Percentiles rank a stretch among this genome's conserved stretches.
Evolutionary conservation across 345 rosid species (phyloP).

Genomic region (Syzygium aromaticum): DNA sequence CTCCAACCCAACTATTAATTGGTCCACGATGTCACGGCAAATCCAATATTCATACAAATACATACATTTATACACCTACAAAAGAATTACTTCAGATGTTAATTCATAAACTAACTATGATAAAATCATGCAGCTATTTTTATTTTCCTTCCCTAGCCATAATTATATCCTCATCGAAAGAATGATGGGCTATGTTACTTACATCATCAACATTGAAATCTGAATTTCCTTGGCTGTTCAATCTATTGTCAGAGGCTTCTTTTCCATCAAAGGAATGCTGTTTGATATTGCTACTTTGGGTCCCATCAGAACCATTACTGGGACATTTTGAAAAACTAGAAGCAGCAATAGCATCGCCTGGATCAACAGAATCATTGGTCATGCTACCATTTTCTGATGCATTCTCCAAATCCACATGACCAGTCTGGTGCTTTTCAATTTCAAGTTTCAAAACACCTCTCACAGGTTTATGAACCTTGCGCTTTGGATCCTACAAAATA

Average conservation of each 20-base stretch:
- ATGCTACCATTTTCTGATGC: conserved; percentile 80
- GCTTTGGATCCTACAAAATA: conserved; percentile 70
- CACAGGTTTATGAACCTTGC: conserved; percentile 92
- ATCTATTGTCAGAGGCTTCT: conserved; percentile 52
- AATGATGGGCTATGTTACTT: conserved; percentile 13
- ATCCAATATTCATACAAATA: not conserved
- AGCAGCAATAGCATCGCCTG: conserved; percentile 46
- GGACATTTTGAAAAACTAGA: conserved; percentile 50
- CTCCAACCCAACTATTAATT: not conserved
- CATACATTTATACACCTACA: not conserved
- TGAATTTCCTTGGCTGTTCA: conserved; percentile 37
- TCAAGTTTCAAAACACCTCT: conserved; percentile 82
- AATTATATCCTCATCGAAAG: not conserved
- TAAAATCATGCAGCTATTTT: not conserved
- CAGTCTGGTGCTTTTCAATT: conserved; percentile 87
- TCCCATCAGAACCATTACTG: conserved; percentile 62
- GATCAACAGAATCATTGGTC: conserved; percentile 79
- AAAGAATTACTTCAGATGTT: not conserved
- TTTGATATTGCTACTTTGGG: conserved; percentile 49
- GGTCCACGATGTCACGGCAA: not conserved
- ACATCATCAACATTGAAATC: conserved; percentile 58
- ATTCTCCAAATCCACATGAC: conserved; percentile 63
- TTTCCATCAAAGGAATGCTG: conserved; percentile 43
- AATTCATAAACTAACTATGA: not conserved
- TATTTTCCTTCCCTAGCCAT: not conserved